phyloP scores from a whole-genome alignment of 768 basidiomycete genomes.

The Trametes elegans region DNA sequence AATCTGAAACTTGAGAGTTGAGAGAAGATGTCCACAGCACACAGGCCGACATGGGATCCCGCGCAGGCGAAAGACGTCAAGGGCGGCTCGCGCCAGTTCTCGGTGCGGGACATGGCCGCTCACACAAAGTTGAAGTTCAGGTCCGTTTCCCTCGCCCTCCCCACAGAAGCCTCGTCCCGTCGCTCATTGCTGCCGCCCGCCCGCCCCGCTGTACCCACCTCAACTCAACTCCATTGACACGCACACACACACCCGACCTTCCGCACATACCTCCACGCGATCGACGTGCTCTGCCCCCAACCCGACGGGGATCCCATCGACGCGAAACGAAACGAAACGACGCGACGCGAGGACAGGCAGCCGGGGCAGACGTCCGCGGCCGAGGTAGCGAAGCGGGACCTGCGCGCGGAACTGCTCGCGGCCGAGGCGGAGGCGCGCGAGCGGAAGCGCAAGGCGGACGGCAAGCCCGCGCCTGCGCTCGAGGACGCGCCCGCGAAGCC shows the following conservation, averaged over 20 bases:
- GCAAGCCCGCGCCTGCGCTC: constrained; percentile 40
- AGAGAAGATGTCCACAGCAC: constrained; percentile 76
- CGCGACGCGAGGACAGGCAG: too few relatives aligned
- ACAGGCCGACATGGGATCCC: constrained; percentile 97
- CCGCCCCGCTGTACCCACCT: too few relatives aligned
- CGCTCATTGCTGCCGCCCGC: too few relatives aligned
- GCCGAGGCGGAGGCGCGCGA: constrained; percentile 88
- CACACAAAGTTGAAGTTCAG: constrained; percentile 99
- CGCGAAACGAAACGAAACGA: too few relatives aligned
- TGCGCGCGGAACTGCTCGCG: constrained; percentile 75
- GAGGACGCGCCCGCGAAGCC: constrained; percentile 41
- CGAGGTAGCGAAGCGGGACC: constrained; percentile 78
- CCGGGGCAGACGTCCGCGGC: constrained; percentile 80
- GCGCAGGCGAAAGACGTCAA: constrained; percentile 92
- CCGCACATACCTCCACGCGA: too few relatives aligned
- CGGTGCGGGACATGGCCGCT: constrained; percentile 89
- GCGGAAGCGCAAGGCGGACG: constrained; percentile 91
- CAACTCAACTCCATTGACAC: too few relatives aligned
- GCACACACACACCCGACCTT: too few relatives aligned
- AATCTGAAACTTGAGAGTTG: too few relatives aligned
- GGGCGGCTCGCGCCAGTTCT: constrained; percentile 89
- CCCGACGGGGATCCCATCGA: too few relatives aligned
- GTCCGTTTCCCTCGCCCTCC: constrained; percentile 37
- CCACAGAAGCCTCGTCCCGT: neutral
- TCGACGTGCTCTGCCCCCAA: too few relatives aligned